Percentiles rank a stretch among this genome's conserved stretches.
Evolutionary conservation across 2,329 filamentous ascomycete species (phyloP).

Genomic region (Alternaria hordeiaustralica): DNA sequence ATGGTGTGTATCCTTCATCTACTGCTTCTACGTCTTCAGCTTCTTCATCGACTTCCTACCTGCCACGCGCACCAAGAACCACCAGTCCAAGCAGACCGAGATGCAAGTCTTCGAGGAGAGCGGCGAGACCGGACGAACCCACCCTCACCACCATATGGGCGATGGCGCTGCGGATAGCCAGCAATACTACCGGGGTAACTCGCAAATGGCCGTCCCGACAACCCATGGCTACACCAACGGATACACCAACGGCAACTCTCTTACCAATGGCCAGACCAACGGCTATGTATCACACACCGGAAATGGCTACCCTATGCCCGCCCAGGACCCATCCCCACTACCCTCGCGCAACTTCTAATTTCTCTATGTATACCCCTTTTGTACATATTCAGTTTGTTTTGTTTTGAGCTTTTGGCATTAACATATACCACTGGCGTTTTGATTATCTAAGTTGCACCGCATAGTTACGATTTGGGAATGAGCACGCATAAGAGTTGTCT

Average conservation of each 20-base stretch:
- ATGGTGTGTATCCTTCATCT: constrained; percentile 80
- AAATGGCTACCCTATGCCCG: constrained; percentile 31
- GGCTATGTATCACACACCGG: constrained; percentile 9
- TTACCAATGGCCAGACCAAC: constrained; percentile 8
- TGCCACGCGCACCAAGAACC: constrained; percentile 67
- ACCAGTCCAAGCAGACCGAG: constrained; percentile 45
- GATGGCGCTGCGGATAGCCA: constrained; percentile 35
- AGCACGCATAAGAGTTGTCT: neutral
- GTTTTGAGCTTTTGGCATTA: neutral
- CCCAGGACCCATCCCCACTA: constrained; percentile 21
- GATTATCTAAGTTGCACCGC: neutral
- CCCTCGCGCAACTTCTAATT: constrained; percentile 39
- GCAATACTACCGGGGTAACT: constrained; percentile 36
- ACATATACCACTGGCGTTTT: constrained; percentile 15
- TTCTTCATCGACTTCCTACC: constrained; percentile 89
- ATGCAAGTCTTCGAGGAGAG: constrained; percentile 42
- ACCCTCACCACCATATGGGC: constrained; percentile 13
- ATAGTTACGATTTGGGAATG: constrained; percentile 1
- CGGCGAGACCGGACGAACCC: neutral
- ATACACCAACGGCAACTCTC: constrained; percentile 11
- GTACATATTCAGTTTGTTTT: neutral
- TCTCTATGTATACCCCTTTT: constrained; percentile 7
- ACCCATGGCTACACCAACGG: constrained; percentile 16
- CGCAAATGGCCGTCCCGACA: constrained; percentile 8
- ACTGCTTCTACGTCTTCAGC: constrained; percentile 84